Base-by-base conservation (phyloP, 371 early-diverging fungal species). In the Mortierella sp. region DNA sequence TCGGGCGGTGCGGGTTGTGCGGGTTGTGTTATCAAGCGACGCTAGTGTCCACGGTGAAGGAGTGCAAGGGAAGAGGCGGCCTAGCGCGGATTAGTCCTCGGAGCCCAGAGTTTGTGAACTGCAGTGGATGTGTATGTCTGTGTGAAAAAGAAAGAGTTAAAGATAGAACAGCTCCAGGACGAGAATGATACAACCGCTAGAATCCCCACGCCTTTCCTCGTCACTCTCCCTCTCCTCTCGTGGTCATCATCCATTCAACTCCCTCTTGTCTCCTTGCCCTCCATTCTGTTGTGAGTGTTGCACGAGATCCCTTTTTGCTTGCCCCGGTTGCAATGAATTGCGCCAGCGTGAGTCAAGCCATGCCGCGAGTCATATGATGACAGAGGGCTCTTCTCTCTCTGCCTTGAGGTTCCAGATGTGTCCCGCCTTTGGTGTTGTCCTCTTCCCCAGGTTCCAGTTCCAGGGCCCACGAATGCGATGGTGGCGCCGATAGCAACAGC, bases 41-140 rank as follows among this genome's bases (percentile, higher is more conserved):
- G 11, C 67, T 67, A 67, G 40, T 67, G 34, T 1, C 37, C 2
- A 34, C 16, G 61, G 31, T 9, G n/a, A 31, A 21, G 24, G 40
- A 21, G 24, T 31, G 5, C 34, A 43, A 51, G 6, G 19, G 24
- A 71, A 51, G 9, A 16, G 53, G 34, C 50, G 72, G 24, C 50
- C 21, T 71, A 71, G 50, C 72, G 48, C 40, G 67, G 67, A 40
- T 67, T 67, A 67, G 67, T 67, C 40, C 67, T 67, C 37, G 67
- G 40, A 67, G 24, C 67, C 24, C 40, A 67, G 21, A 9, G 67
- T 31, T 16, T 19, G 55, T 57, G 57, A n/a, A n/a, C n/a, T 57
- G 55, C n/a, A 26, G 31, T 59, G 59, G 28, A 4, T 31, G 59
- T 31, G 34, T 31, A 2, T 61, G 21, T 26, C 34, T 34, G 50